These are phyloP conservation scores for Fraxinus nigra DNA, from an alignment of 305 asterid genomes.

Conservation along the genomic window DNA sequence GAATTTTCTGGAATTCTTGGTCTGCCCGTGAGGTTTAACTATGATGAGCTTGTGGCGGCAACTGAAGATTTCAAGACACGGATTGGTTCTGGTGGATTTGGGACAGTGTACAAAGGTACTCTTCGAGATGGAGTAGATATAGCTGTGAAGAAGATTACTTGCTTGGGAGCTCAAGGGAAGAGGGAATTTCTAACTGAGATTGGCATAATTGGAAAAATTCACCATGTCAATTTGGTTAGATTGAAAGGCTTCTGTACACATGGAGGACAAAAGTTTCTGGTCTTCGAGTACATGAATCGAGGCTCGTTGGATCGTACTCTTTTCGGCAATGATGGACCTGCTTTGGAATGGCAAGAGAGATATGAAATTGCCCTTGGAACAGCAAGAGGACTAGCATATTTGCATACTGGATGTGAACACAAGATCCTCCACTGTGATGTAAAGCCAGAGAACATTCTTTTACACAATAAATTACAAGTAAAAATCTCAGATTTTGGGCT, in stretches of 20 bases:
- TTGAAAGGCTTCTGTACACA: constrained; percentile 67
- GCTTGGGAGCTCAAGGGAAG: constrained; percentile 60
- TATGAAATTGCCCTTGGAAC: constrained; percentile 74
- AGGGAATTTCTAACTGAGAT: constrained; percentile 71
- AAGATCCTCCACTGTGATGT: constrained; percentile 84
- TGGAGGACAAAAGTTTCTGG: constrained; percentile 47
- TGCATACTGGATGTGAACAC: constrained; percentile 71
- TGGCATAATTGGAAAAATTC: constrained; percentile 69
- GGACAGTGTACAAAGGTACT: constrained; percentile 62
- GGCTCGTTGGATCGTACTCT: constrained; percentile 68
- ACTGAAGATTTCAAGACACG: constrained; percentile 51
- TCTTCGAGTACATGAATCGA: constrained; percentile 76
- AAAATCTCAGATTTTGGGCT: constrained; percentile 84
- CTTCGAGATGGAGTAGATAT: constrained; percentile 55
- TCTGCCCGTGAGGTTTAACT: constrained; percentile 55
- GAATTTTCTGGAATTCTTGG: constrained; percentile 63
- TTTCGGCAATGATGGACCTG: constrained; percentile 43
- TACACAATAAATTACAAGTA: constrained; percentile 56
- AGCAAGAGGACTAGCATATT: constrained; percentile 72
- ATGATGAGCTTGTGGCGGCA: constrained; percentile 49
- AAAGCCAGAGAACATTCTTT: constrained; percentile 82
- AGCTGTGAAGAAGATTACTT: constrained; percentile 81
- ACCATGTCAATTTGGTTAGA: constrained; percentile 67
- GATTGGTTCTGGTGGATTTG: constrained; percentile 90
- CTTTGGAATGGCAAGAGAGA: constrained; percentile 66